Percentiles rank a stretch among this genome's conserved stretches.
phyloP scores from a whole-genome alignment of 768 basidiomycete species.

The Leucocoprinus birnbaumii region DNA sequence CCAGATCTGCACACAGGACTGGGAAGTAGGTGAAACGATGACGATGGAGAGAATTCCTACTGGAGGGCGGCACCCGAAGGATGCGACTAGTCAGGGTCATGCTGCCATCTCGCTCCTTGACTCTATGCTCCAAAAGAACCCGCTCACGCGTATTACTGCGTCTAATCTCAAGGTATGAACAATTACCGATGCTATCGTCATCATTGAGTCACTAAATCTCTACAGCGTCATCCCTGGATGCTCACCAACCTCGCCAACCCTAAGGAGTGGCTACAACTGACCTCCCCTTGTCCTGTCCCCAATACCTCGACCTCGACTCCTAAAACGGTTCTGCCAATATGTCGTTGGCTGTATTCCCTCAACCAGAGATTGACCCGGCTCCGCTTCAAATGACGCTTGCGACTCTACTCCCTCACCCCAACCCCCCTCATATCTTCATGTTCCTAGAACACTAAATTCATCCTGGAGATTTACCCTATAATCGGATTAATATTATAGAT shows the following conservation, averaged over 20 bases:
- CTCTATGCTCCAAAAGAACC: conserved; percentile 39
- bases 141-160: conserved; percentile 27
- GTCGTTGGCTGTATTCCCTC: conserved; percentile 25
- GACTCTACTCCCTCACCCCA: no score
- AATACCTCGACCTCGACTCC: no score
- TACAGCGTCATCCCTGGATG: conserved; percentile 36
- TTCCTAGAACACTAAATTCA: background rate
- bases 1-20: conserved; percentile 39
- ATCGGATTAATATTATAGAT: conserved; percentile 3
- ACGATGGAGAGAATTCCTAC: conserved; percentile 31
- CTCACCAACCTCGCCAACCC: conserved; percentile 30
- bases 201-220: background rate
- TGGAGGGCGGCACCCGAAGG: conserved; percentile 30
- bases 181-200: background rate
- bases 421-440: background rate
- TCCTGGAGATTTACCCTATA: background rate
- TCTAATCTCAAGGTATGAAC: conserved; percentile 29
- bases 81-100: conserved; percentile 25
- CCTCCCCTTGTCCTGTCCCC: conserved; percentile 21
- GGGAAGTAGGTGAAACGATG: conserved; percentile 35
- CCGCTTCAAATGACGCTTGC: conserved; percentile 4
- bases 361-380: conserved; percentile 21
- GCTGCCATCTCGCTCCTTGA: conserved; percentile 32
- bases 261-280: conserved; percentile 32
- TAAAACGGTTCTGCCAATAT: conserved; percentile 10